Evolutionary conservation across 768 basidiomycete species (phyloP).

Genomic region (Lyophyllum atratum): DNA sequence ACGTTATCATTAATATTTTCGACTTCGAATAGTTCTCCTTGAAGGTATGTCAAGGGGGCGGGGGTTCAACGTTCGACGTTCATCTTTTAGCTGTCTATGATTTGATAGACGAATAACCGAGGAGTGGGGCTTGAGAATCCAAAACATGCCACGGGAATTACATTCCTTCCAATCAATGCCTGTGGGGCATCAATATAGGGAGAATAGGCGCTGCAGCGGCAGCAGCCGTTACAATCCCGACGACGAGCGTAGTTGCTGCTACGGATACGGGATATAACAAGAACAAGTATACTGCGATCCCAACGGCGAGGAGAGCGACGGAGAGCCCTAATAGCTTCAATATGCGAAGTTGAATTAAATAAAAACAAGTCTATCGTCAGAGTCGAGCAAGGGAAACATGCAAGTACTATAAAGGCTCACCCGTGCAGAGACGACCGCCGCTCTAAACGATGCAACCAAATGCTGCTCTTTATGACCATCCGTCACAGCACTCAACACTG

Average conservation of each 20-base stretch:
- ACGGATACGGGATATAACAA: conserved; percentile 10
- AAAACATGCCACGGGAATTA: too few relatives aligned
- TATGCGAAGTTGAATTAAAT: neutral
- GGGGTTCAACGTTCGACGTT: too few relatives aligned
- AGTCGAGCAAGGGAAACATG: neutral
- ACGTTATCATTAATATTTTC: too few relatives aligned
- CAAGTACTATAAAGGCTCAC: neutral
- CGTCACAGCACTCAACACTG: conserved; percentile 3
- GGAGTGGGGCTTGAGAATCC: too few relatives aligned
- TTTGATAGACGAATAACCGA: too few relatives aligned
- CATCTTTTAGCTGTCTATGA: too few relatives aligned
- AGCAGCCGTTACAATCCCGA: neutral
- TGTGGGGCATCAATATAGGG: neutral
- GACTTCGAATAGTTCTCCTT: too few relatives aligned
- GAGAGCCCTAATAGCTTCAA: conserved; percentile 10
- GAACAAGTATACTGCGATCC: conserved; percentile 11
- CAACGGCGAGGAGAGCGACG: conserved; percentile 4
- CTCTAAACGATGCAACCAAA: conserved; percentile 5
- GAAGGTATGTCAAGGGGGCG: too few relatives aligned
- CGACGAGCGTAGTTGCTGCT: neutral
- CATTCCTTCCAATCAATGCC: neutral
- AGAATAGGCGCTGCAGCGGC: neutral
- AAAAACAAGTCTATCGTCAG: neutral
- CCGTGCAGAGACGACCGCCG: conserved; percentile 7
- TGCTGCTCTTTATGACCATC: conserved; percentile 4